Conservation (phyloP, 176 grass and related monocot genomes). For the Carex myosuroides region DNA sequence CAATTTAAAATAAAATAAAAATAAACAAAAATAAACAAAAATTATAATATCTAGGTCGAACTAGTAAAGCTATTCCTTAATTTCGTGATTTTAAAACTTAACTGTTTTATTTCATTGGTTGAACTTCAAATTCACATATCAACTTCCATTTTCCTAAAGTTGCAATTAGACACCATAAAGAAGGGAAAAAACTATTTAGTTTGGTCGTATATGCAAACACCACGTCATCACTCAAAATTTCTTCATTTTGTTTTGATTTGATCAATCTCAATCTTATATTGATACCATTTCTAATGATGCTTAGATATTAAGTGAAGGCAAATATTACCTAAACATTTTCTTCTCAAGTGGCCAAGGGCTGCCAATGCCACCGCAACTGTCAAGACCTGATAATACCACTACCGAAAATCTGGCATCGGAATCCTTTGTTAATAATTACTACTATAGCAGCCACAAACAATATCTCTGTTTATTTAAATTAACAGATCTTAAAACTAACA, state of each 20-base stretch:
- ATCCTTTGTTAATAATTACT: background rate
- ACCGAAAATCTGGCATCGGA: background rate
- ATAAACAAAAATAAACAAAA: background rate
- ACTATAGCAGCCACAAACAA: background rate
- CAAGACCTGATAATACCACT: background rate
- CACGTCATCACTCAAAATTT: background rate
- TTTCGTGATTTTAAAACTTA: background rate
- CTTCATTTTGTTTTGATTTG: background rate
- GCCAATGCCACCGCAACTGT: background rate
- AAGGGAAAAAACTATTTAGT: background rate
- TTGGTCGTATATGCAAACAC: background rate
- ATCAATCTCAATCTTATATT: background rate
- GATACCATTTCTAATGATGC: background rate
- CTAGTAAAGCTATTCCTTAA: background rate
- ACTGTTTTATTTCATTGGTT: background rate
- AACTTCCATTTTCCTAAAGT: background rate
- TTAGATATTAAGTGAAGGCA: background rate
- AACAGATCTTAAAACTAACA: background rate
- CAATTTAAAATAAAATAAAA: background rate
- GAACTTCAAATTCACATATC: background rate
- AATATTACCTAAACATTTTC: background rate
- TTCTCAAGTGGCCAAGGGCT: background rate
- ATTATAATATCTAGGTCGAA: background rate
- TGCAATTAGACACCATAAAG: background rate
- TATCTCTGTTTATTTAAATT: background rate